Evolutionary conservation across 306 rosid genomes (phyloP), one percentile per base, ranked within the genome.

Genomic region (Hylodesmum podocarpum): DNA sequence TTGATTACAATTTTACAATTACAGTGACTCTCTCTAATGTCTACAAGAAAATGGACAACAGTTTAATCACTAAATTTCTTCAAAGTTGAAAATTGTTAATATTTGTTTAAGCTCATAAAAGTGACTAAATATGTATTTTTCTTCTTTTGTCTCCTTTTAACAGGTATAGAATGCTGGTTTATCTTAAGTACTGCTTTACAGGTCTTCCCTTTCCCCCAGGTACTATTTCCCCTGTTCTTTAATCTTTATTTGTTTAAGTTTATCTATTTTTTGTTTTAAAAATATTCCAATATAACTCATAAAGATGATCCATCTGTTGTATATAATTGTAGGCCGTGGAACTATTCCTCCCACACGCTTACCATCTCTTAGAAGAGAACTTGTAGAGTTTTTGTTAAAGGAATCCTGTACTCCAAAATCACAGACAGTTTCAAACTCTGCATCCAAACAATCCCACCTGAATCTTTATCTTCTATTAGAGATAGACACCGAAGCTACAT

Each of bases 141-240:
- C 13, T 65, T 73, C 33, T 78, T 80, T 18, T 72, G 14, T 72
- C 53, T 72, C 49, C 50, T 29, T 59, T 57, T 50, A 31, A 81
- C 91, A 92, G 99, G 86, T 95, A 92, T 64, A 84, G 96, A 86
- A 90, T 89, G 87, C 91, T 95, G 69, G 91, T 95, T 87, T 95
- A 95, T 86, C 88, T 95, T 78, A 95, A 90, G 84, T 95, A 95
- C 87, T 92, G 98, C 86, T 95, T 95, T 84, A 89, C 90, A 5
- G 97, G 99, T 80, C 90, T 92, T 83, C 91, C 91, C 81, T 95
- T 95, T 86, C 99, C 99, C 40, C 99, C 99, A 80, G 98, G 98
- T 94, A 89, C 47, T 62, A 8, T 34, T 70, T 44, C 6, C 11
- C 11, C 1, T 3, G 27, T 39, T 37, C 66, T 65, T 55, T 46